Evolutionary conservation across 1,284 basidiomycete species (phyloP).

Genomic region (Boletus semigastroideus): DNA sequence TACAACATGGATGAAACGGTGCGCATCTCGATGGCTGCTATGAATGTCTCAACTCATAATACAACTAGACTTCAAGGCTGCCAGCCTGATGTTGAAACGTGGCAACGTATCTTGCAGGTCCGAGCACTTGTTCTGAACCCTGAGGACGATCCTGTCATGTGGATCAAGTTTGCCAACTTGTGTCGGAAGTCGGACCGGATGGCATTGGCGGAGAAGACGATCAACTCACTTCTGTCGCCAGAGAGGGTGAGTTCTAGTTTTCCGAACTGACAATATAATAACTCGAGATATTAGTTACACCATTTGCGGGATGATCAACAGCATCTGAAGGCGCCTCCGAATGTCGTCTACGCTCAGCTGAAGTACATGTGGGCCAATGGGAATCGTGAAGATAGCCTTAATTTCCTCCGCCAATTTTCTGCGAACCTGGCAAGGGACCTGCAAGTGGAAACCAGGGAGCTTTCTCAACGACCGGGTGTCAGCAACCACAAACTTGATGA

Average conservation of each 20-base stretch:
- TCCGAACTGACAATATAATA: conserved; percentile 4
- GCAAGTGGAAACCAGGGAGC: conserved; percentile 51
- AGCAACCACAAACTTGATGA: conserved; percentile 70
- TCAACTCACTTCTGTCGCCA: conserved; percentile 84
- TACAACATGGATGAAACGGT: conserved; percentile 96
- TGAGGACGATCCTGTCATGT: conserved; percentile 94
- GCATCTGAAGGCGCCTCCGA: conserved; percentile 83
- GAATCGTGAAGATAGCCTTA: conserved; percentile 76
- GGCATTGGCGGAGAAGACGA: conserved; percentile 94
- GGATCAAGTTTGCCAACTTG: conserved; percentile 92
- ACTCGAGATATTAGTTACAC: conserved; percentile 31
- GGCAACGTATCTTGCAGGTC: conserved; percentile 98
- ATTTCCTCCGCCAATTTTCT: conserved; percentile 87
- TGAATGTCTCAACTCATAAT: conserved; percentile 6
- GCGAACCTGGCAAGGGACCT: conserved; percentile 76
- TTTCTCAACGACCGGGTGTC: conserved; percentile 46
- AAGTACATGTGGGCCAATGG: conserved; percentile 97
- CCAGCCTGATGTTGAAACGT: conserved; percentile 98
- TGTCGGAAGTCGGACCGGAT: conserved; percentile 86
- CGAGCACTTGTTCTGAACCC: conserved; percentile 93
- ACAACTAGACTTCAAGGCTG: conserved; percentile 82
- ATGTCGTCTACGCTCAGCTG: conserved; percentile 96
- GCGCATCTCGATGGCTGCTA: conserved; percentile 10
- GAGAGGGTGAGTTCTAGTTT: conserved; percentile 45
- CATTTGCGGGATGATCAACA: conserved; percentile 49